Percentiles rank a stretch among this genome's conserved stretches.
phyloP scores from a whole-genome alignment of 2,329 filamentous ascomycete genomes.

The Penicillium sp. region DNA sequence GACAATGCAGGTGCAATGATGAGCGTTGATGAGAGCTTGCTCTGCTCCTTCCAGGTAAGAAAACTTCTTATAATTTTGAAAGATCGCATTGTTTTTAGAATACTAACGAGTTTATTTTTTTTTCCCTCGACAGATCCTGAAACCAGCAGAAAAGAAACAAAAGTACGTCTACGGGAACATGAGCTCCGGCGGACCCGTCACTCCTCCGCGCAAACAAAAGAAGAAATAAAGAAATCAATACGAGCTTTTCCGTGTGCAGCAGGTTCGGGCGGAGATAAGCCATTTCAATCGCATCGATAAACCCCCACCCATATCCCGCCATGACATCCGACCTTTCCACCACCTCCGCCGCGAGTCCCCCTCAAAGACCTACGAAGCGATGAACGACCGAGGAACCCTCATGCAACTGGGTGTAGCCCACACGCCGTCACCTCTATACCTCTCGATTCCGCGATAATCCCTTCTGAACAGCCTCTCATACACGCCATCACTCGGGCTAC shows the following conservation, averaged over 20 bases:
- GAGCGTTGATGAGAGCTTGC: slow-evolving; percentile 97
- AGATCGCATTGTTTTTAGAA: background rate
- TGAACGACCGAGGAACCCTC: slow-evolving; percentile 29
- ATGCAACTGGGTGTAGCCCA: slow-evolving; percentile 23
- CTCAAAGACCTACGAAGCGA: slow-evolving; percentile 30
- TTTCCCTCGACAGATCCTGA: slow-evolving; percentile 73
- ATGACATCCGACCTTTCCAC: slow-evolving; percentile 31
- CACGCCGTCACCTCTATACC: slow-evolving; percentile 9
- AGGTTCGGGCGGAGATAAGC: slow-evolving; percentile 95
- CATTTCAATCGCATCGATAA: slow-evolving; percentile 33
- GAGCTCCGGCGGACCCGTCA: slow-evolving; percentile 70
- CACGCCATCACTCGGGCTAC: slow-evolving; percentile 15
- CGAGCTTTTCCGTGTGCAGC: slow-evolving; percentile 74
- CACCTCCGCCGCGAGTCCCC: slow-evolving; percentile 23
- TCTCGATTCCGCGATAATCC: slow-evolving; percentile 21
- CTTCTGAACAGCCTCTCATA: slow-evolving; percentile 7
- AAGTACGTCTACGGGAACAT: slow-evolving; percentile 89
- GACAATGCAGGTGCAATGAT: slow-evolving; percentile 99
- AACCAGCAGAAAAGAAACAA: slow-evolving; percentile 99
- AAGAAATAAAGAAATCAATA: slow-evolving; percentile 71
- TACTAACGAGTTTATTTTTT: slow-evolving; percentile 20
- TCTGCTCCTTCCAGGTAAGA: slow-evolving; percentile 96
- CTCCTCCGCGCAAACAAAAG: slow-evolving; percentile 73
- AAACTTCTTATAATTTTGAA: background rate
- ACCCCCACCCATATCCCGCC: slow-evolving; percentile 26